phyloP scores from a whole-genome alignment of 2,329 filamentous ascomycete genomes.

The Penicillium sp. region DNA sequence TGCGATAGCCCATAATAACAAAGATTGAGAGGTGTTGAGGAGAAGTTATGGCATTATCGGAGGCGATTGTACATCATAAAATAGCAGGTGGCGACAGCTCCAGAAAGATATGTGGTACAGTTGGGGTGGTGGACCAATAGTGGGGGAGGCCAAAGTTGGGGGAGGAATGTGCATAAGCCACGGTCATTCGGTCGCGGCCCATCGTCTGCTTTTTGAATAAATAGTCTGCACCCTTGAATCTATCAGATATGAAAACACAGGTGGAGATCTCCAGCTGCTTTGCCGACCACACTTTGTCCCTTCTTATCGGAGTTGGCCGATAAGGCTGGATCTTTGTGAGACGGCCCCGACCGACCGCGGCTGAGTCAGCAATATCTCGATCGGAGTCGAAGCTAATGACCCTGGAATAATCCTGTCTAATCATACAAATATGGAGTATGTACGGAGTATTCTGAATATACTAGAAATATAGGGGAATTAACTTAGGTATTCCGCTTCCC shows the following conservation, averaged over 20 bases:
- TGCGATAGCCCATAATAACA: conserved; percentile 5
- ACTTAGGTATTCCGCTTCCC: too few species aligned
- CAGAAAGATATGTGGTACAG: conserved; percentile 10
- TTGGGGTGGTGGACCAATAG: conserved; percentile 11
- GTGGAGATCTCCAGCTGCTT: not conserved
- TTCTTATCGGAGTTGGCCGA: conserved; percentile 20
- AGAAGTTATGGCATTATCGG: conserved; percentile 2
- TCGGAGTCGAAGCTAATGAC: too few species aligned
- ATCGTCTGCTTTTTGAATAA: not conserved
- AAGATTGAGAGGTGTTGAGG: not conserved
- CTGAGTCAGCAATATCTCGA: too few species aligned
- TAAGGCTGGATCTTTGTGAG: not conserved
- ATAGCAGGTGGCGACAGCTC: conserved; percentile 10
- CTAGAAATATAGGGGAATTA: too few species aligned
- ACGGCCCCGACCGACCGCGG: conserved; percentile 13
- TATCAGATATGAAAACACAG: not conserved
- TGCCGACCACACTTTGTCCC: not conserved
- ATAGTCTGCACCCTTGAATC: not conserved
- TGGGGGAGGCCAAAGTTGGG: conserved; percentile 17
- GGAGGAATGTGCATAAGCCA: conserved; percentile 2
- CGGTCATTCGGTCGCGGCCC: not conserved
- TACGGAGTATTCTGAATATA: too few species aligned
- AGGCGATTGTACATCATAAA: conserved; percentile 8
- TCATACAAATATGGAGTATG: too few species aligned
- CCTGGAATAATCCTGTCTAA: too few species aligned